These are phyloP conservation scores for Neurospora hispaniola DNA, from an alignment of 495 filamentous ascomycete genomes.

Conservation along the genomic window DNA sequence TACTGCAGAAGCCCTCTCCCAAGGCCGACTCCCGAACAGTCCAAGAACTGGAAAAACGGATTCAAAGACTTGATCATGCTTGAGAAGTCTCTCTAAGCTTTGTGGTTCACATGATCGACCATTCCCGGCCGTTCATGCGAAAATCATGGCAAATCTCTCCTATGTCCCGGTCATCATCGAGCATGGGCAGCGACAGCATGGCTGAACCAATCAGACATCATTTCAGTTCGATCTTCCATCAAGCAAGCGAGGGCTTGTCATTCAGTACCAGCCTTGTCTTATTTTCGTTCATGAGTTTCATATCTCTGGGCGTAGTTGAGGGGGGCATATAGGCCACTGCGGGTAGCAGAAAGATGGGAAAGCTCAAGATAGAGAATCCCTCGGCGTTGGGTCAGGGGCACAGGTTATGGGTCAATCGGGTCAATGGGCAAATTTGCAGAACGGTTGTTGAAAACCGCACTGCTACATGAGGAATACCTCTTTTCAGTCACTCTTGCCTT, in stretches of 20 bases:
- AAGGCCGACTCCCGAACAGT: conserved; percentile 49
- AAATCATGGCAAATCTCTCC: background rate
- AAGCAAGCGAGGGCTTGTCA: background rate
- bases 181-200: background rate
- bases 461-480: background rate
- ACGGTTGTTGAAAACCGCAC: background rate
- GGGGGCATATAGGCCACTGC: background rate
- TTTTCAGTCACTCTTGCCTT: background rate
- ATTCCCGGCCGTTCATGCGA: background rate
- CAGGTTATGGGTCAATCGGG: background rate
- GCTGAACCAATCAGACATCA: background rate
- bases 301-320: background rate
- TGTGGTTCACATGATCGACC: background rate
- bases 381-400: background rate
- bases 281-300: background rate
- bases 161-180: background rate
- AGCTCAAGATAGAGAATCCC: background rate
- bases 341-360: background rate
- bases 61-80: conserved; percentile 67
- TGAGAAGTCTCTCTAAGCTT: conserved; percentile 39
- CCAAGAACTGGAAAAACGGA: conserved; percentile 51
- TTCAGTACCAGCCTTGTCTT: background rate
- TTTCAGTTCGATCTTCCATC: background rate
- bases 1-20: conserved; percentile 69
- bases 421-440: background rate